Conservation (phyloP, 1,139 yeast genomes). For the Blastobotrys apis region DNA sequence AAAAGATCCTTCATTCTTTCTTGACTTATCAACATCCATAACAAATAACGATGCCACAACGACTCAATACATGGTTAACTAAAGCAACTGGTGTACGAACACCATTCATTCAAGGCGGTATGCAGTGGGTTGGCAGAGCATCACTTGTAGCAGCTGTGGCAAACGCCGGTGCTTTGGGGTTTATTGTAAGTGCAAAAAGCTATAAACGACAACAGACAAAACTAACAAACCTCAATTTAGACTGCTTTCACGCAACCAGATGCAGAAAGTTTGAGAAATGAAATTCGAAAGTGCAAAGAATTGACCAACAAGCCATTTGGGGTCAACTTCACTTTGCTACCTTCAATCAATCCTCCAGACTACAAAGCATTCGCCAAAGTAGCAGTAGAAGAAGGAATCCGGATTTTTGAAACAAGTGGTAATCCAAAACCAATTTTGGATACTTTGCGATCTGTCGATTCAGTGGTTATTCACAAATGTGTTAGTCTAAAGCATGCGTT, state of each 20-base stretch:
- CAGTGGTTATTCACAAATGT: constrained; percentile 35
- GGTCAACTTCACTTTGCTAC: constrained; percentile 36
- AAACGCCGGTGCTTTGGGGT: constrained; percentile 37
- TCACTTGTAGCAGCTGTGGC: constrained; percentile 37
- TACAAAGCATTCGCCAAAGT: constrained; percentile 33
- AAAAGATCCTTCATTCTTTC: no score
- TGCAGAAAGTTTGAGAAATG: constrained; percentile 34
- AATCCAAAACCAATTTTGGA: constrained; percentile 31
- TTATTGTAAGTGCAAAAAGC: constrained; percentile 18
- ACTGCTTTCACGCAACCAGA: constrained; percentile 35
- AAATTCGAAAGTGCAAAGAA: constrained; percentile 27
- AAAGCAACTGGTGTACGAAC: constrained; percentile 36
- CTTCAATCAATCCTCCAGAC: constrained; percentile 37
- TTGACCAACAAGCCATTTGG: constrained; percentile 34
- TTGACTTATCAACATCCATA: no score
- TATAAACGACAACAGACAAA: neutral
- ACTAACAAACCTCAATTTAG: constrained; percentile 2
- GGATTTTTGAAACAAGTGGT: constrained; percentile 37
- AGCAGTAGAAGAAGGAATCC: constrained; percentile 36
- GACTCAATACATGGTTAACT: constrained; percentile 30
- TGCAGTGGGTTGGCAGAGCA: constrained; percentile 35
- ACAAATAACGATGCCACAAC: constrained; percentile 8
- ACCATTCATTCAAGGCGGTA: constrained; percentile 37
- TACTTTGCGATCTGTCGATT: constrained; percentile 23
- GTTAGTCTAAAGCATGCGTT: constrained; percentile 33